phyloP scores from a whole-genome alignment of 768 basidiomycete genomes.

The Agrocybe pediades region DNA sequence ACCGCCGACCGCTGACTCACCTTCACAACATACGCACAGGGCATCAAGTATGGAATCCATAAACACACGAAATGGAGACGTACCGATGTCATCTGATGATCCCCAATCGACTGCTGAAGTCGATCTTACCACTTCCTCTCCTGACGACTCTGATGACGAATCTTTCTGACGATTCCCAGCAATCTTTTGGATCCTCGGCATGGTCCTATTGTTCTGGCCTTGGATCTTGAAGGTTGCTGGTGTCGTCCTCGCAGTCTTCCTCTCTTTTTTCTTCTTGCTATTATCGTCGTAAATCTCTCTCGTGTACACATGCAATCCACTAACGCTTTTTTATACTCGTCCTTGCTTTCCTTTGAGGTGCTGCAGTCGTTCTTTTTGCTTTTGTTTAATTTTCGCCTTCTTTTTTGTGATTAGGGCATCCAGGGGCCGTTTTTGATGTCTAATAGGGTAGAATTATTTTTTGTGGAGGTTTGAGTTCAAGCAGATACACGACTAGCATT shows the following conservation, averaged over 20 bases:
- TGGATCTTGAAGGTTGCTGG: constrained; percentile 20
- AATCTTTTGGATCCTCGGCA: constrained; percentile 18
- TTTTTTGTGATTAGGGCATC: neutral
- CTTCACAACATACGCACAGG: neutral
- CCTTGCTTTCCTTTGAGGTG: neutral
- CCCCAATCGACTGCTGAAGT: neutral
- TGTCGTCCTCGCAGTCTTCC: constrained; percentile 2
- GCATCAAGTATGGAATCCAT: constrained; percentile 6
- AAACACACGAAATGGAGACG: constrained; percentile 13
- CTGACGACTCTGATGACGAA: neutral
- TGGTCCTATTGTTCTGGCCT: constrained; percentile 14
- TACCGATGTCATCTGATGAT: constrained; percentile 7
- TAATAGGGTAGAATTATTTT: neutral
- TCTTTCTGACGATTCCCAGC: constrained; percentile 23
- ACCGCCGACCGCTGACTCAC: neutral
- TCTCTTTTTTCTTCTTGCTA: constrained; percentile 6
- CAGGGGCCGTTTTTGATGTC: too few relatives aligned
- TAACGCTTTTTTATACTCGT: neutral
- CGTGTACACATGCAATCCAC: neutral
- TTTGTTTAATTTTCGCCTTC: neutral
- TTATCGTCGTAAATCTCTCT: too few relatives aligned
- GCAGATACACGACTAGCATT: too few relatives aligned
- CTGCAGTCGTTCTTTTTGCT: neutral
- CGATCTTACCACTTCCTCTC: neutral
- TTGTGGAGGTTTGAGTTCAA: neutral